Evolutionary conservation across 805 yeast species (phyloP).

Genomic region (Zygotorulaspora chibaensis): DNA sequence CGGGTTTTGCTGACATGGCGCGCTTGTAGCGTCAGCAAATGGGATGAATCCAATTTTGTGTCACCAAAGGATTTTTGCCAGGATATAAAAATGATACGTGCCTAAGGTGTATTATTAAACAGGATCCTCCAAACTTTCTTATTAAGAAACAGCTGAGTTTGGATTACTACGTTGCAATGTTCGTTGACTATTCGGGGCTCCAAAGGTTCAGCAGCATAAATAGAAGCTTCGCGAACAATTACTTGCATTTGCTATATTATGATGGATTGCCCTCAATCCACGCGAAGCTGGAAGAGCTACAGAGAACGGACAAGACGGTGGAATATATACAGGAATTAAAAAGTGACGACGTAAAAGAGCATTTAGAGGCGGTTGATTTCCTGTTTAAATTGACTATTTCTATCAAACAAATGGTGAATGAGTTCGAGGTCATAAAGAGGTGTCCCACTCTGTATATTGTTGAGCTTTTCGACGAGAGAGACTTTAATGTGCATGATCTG

Average conservation of each 20-base stretch:
- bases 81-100: too few relatives aligned
- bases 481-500: slow-evolving; percentile 3
- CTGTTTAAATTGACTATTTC: slow-evolving; percentile 15
- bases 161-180: slow-evolving; percentile 10
- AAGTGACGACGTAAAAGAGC: slow-evolving; percentile 13
- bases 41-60: too few relatives aligned
- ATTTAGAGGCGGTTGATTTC: slow-evolving; percentile 12
- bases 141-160: too few relatives aligned
- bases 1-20: too few relatives aligned
- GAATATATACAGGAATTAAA: slow-evolving; percentile 11
- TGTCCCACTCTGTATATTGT: slow-evolving; percentile 22
- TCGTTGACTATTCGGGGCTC: slow-evolving; percentile 25
- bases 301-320: slow-evolving; percentile 4
- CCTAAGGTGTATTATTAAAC: too few relatives aligned
- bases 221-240: slow-evolving; percentile 17
- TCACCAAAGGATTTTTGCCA: too few relatives aligned
- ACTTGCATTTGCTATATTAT: slow-evolving; percentile 14
- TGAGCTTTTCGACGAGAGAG: slow-evolving; percentile 10
- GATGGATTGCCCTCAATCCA: slow-evolving; percentile 11
- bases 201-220: slow-evolving; percentile 19
- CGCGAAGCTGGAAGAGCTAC: slow-evolving; percentile 11
- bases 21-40: too few relatives aligned
- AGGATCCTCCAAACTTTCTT: too few relatives aligned
- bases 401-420: slow-evolving; percentile 15
- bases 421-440: slow-evolving; percentile 8